These are phyloP conservation scores for Psophocarpus tetragonolobus DNA, from an alignment of 306 rosid genomes.

Conservation along the genomic window DNA sequence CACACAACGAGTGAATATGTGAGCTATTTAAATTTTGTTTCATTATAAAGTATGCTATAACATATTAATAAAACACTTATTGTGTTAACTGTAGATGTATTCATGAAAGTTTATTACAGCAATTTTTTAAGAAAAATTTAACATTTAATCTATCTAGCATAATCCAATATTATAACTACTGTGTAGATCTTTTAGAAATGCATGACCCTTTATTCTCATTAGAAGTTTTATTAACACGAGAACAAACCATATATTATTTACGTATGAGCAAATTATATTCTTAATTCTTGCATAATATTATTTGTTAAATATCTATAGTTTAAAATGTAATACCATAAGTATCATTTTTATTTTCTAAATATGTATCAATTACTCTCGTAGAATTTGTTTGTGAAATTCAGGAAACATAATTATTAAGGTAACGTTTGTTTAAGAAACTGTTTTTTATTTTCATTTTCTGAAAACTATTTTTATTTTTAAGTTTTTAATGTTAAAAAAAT, in stretches of 20 bases:
- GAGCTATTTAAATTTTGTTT: background rate
- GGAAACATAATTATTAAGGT: no score
- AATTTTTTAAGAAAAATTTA: background rate
- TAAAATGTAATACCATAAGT: no score
- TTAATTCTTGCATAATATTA: background rate
- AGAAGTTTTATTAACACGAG: background rate
- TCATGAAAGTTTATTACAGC: background rate
- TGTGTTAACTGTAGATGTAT: background rate
- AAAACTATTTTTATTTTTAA: no score
- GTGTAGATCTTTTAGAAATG: no score
- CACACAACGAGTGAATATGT: background rate
- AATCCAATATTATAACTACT: no score
- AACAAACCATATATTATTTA: background rate
- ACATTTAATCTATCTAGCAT: background rate
- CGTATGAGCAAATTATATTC: background rate
- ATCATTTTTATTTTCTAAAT: no score
- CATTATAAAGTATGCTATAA: background rate
- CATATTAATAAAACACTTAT: background rate
- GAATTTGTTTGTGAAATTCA: no score
- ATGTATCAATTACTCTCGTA: no score
- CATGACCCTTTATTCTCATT: background rate
- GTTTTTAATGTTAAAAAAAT: no score
- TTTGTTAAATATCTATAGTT: background rate
- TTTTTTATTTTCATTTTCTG: no score
- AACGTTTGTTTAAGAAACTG: no score